Conservation (phyloP, 805 yeast genomes). For the Teunomyces pallodes region DNA sequence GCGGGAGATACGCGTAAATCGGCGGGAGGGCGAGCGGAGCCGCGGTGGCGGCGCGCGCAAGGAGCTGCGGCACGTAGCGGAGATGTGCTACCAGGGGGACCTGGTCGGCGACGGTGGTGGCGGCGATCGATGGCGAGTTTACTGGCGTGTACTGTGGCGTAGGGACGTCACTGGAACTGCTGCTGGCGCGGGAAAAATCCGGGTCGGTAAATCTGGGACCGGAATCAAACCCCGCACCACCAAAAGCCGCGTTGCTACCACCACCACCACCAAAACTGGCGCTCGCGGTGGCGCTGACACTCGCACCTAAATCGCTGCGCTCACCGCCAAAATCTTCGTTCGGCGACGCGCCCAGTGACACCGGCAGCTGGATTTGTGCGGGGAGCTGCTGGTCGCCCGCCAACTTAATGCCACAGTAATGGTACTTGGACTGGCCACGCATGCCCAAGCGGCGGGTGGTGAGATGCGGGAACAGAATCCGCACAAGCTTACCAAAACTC, state of each 20-base stretch:
- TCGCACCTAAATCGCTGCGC: not conserved
- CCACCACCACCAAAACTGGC: not conserved
- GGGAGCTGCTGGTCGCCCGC: slow-evolving; percentile 22
- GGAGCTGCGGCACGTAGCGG: slow-evolving; percentile 31
- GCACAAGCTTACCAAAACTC: slow-evolving; percentile 61
- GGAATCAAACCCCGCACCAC: not conserved
- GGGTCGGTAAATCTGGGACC: not conserved
- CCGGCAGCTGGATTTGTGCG: slow-evolving; percentile 1
- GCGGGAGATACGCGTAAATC: slow-evolving; percentile 43
- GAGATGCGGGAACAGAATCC: slow-evolving; percentile 61
- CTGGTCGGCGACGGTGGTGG: slow-evolving; percentile 5
- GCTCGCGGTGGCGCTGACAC: not conserved
- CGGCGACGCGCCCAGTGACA: not conserved
- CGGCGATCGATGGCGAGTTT: slow-evolving; percentile 16
- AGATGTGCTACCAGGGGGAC: slow-evolving; percentile 16
- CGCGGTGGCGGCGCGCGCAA: slow-evolving; percentile 10
- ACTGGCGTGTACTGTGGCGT: slow-evolving; percentile 18
- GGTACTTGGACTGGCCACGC: slow-evolving; percentile 80
- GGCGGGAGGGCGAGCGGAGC: slow-evolving; percentile 24
- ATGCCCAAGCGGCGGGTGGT: slow-evolving; percentile 78
- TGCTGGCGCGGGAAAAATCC: not conserved
- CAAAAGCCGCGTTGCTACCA: not conserved
- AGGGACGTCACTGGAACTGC: slow-evolving; percentile 12
- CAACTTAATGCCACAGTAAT: slow-evolving; percentile 72
- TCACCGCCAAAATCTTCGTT: not conserved